Percentiles rank a stretch among this genome's conserved stretches.
phyloP scores from a whole-genome alignment of 345 rosid genomes.

The Acer negundo region DNA sequence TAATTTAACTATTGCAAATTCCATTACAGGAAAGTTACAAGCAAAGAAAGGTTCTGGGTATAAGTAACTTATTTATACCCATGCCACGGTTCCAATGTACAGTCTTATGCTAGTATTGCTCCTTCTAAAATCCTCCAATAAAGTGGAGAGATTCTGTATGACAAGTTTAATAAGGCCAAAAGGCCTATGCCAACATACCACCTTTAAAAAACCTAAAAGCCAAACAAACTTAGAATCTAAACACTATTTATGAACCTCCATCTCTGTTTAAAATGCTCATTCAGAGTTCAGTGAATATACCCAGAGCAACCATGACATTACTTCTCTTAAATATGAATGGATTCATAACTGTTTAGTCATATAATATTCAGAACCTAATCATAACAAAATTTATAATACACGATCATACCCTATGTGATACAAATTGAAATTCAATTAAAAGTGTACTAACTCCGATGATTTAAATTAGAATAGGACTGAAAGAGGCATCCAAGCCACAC shows the following conservation, averaged over 20 bases:
- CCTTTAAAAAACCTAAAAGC: not conserved
- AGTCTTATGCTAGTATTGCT: not conserved
- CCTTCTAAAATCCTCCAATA: conserved; percentile 1
- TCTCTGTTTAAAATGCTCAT: not conserved
- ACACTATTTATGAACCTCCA: not conserved
- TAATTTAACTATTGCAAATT: not conserved
- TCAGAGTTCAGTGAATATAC: not conserved
- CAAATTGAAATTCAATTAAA: not conserved
- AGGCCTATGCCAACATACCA: not conserved
- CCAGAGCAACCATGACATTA: no score
- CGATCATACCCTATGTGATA: not conserved
- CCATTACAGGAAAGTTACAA: not conserved
- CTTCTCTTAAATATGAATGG: not conserved
- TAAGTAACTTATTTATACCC: not conserved
- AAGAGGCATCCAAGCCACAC: not conserved
- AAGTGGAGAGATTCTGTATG: not conserved
- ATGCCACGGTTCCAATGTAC: not conserved
- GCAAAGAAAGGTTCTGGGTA: not conserved
- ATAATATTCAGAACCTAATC: not conserved
- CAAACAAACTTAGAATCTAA: not conserved
- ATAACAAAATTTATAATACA: not conserved
- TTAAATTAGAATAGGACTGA: not conserved
- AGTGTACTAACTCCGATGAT: not conserved
- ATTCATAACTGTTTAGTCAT: not conserved
- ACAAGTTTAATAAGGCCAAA: not conserved